Evolutionary conservation across 2,329 filamentous ascomycete genomes (phyloP).

Genomic region (Massarina eburnea): DNA sequence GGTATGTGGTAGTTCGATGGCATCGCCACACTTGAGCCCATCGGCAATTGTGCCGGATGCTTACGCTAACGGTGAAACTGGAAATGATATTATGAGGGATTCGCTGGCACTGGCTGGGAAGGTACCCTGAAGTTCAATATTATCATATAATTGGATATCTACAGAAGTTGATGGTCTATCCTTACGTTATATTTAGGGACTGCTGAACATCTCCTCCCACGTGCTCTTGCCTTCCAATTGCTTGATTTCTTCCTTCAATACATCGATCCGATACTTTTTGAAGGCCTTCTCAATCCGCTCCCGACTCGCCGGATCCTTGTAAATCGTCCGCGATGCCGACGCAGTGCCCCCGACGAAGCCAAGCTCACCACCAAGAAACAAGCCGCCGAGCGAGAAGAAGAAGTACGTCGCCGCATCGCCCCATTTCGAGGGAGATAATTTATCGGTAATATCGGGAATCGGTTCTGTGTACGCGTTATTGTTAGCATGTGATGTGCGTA

Average conservation of each 20-base stretch:
- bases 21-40: no score
- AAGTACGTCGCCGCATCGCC: conserved; percentile 66
- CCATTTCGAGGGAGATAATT: conserved; percentile 58
- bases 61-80: no score
- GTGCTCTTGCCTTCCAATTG: conserved; percentile 51
- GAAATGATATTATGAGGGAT: no score
- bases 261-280: conserved; percentile 63
- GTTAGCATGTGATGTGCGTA: neutral
- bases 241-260: conserved; percentile 62
- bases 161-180: neutral
- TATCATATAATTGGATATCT: no score
- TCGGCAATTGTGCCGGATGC: no score
- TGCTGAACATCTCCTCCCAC: conserved; percentile 31
- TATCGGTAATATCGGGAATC: conserved; percentile 62
- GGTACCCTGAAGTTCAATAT: no score
- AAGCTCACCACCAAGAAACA: conserved; percentile 66
- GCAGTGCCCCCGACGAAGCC: conserved; percentile 61
- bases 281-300: conserved; percentile 65
- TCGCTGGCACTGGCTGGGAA: no score
- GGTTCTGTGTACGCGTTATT: conserved; percentile 48
- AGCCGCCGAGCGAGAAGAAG: conserved; percentile 62
- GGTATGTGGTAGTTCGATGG: no score
- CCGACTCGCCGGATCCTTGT: conserved; percentile 55
- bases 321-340: conserved; percentile 57
- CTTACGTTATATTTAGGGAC: neutral